These are phyloP conservation scores for Magnusiomyces paraingens DNA, from an alignment of 1,139 yeast species.

Conservation along the genomic window DNA sequence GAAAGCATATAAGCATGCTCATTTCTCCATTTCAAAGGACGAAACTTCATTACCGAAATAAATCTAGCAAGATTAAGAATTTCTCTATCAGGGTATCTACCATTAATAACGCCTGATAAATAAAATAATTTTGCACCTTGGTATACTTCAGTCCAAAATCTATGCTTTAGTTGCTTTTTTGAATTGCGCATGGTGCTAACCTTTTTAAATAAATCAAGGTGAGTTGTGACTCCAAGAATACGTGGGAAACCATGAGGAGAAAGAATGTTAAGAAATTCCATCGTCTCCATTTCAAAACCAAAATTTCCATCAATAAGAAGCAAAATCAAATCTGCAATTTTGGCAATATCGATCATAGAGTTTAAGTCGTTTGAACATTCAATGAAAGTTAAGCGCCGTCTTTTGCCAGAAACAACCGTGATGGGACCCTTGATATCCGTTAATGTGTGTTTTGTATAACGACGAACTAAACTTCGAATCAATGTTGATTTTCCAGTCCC, in stretches of 20 bases:
- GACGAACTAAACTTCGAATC: conserved; percentile 78
- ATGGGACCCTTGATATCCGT: conserved; percentile 91
- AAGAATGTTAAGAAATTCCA: conserved; percentile 94
- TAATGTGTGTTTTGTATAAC: conserved; percentile 83
- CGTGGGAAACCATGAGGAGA: conserved; percentile 99
- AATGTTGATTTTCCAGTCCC: conserved; percentile 97
- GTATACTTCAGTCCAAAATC: conserved; percentile 99
- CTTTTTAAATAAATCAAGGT: conserved; percentile 85
- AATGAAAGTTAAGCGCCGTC: conserved; percentile 84
- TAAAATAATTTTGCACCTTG: conserved; percentile 96
- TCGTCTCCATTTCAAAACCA: conserved; percentile 99
- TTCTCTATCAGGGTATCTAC: conserved; percentile 96
- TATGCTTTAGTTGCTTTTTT: conserved; percentile 82
- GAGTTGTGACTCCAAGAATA: conserved; percentile 92
- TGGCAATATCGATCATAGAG: conserved; percentile 95
- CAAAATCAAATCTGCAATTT: conserved; percentile 87
- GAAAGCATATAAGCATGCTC: conserved; percentile 93
- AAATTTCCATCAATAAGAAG: conserved; percentile 92
- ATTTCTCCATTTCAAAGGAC: conserved; percentile 98
- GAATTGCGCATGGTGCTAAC: conserved; percentile 87
- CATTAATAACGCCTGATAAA: conserved; percentile 91
- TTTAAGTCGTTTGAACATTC: conserved; percentile 91
- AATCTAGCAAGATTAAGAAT: conserved; percentile 86
- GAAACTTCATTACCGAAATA: conserved; percentile 93
- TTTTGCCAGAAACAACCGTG: conserved; percentile 95